Evolutionary conservation across 768 basidiomycete species (phyloP).

Genomic region (Cystofilobasidium macerans): DNA sequence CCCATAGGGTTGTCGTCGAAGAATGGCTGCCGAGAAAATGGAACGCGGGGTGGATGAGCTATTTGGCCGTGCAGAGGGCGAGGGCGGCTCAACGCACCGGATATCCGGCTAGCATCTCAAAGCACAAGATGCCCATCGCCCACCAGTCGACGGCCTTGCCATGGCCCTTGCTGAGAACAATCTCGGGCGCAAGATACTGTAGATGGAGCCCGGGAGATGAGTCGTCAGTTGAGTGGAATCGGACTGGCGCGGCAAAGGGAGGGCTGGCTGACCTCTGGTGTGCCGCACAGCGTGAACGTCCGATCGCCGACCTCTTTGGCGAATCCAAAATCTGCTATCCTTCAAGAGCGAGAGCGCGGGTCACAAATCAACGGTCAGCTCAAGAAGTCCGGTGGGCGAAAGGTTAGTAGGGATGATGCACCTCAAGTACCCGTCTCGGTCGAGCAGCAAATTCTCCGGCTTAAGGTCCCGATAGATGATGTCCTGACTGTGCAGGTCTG

Average conservation of each 20-base stretch:
- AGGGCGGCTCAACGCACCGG: conserved; percentile 41
- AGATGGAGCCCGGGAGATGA: neutral
- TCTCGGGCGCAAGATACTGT: conserved; percentile 87
- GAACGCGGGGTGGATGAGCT: neutral
- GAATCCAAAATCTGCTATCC: conserved; percentile 95
- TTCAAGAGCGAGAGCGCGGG: conserved; percentile 38
- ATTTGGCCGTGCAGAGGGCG: neutral
- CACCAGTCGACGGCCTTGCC: conserved; percentile 99
- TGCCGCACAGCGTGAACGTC: conserved; percentile 86
- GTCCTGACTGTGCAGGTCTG: conserved; percentile 84
- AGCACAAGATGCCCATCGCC: conserved; percentile 93
- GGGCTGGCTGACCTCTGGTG: conserved; percentile 31
- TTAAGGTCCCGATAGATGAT: conserved; percentile 98
- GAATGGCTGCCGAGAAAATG: conserved; percentile 60
- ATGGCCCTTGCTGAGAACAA: conserved; percentile 94
- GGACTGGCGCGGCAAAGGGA: neutral
- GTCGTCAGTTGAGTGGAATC: too few relatives aligned
- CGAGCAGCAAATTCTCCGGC: conserved; percentile 94
- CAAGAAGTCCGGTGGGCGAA: neutral
- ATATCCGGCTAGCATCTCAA: conserved; percentile 98
- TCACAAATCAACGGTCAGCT: neutral
- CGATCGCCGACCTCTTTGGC: conserved; percentile 95
- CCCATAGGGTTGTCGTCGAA: conserved; percentile 96
- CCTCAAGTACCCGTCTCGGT: conserved; percentile 66
- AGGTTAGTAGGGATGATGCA: neutral